Percentiles rank a stretch among this genome's conserved stretches.
Conservation (phyloP, 352 stramenopile species). For the Globisporangium yorkense region DNA sequence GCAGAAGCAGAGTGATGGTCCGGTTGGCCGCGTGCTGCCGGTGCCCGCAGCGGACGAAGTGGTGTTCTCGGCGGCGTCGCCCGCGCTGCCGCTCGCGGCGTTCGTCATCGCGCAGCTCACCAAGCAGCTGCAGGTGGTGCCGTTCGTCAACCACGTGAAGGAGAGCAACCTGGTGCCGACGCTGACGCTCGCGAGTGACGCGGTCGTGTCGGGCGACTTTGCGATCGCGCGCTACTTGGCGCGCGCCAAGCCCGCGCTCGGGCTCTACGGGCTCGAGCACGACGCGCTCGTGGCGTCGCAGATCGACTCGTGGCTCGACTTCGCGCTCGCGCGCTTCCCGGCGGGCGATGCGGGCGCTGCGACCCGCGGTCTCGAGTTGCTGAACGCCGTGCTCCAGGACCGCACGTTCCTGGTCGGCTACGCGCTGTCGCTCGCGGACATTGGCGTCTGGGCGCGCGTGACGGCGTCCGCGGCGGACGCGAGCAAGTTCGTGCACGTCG, state of each 20-base stretch:
- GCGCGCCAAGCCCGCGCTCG: conserved; percentile 27
- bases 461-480: conserved; percentile 37
- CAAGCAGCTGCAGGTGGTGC: conserved; percentile 7
- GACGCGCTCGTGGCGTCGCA: conserved; percentile 50
- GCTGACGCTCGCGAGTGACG: conserved; percentile 40
- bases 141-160: conserved; percentile 48
- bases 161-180: conserved; percentile 57
- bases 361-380: conserved; percentile 57
- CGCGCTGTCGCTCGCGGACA: conserved; percentile 93
- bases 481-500: conserved; percentile 52
- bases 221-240: conserved; percentile 68
- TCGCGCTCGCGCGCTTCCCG: conserved; percentile 64
- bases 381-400: conserved; percentile 86
- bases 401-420: conserved; percentile 94
- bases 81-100: conserved; percentile 51
- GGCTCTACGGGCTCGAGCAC: conserved; percentile 55
- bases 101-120: conserved; percentile 55
- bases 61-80: conserved; percentile 47
- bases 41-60: conserved; percentile 39
- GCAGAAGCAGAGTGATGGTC: conserved; percentile 22
- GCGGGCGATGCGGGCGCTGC: conserved; percentile 16
- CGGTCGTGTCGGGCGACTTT: conserved; percentile 76
- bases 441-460: conserved; percentile 89
- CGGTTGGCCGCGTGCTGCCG: conserved; percentile 35
- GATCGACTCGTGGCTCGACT: conserved; percentile 94